Conservation (phyloP, 106 monocot genomes). For the Xerophyta viscosa region DNA sequence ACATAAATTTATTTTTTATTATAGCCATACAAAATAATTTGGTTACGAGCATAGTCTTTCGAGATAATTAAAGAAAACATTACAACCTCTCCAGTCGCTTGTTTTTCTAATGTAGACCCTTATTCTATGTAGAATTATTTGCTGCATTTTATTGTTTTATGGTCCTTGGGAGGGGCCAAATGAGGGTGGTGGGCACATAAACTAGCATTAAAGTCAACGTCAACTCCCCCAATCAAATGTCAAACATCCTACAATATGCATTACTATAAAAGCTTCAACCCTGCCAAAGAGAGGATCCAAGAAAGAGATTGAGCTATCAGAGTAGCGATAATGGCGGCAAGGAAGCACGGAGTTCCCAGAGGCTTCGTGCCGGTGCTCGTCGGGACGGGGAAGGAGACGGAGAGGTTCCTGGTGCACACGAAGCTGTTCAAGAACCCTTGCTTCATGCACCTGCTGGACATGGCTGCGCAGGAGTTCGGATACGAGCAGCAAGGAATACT, state of each 20-base stretch:
- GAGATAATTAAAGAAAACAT: too few relatives aligned
- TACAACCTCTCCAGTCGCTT: too few relatives aligned
- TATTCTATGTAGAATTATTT: neutral
- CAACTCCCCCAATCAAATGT: neutral
- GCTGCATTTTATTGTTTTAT: neutral
- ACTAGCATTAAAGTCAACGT: neutral
- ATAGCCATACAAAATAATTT: too few relatives aligned
- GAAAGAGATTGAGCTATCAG: neutral
- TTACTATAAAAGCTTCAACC: neutral
- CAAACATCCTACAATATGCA: neutral
- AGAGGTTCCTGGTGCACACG: slow-evolving; percentile 23
- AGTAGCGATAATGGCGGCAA: neutral
- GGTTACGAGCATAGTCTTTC: too few relatives aligned
- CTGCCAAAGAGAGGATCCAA: neutral
- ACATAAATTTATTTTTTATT: too few relatives aligned
- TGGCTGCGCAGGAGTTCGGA: slow-evolving; percentile 41
- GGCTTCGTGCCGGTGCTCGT: slow-evolving; percentile 31
- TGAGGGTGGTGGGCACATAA: neutral
- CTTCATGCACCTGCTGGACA: slow-evolving; percentile 24
- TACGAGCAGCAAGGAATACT: slow-evolving; percentile 26
- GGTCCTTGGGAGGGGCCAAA: neutral
- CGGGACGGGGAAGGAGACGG: slow-evolving; percentile 12
- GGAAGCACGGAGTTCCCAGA: slow-evolving; percentile 5
- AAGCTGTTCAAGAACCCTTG: slow-evolving; percentile 25
- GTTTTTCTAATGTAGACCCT: too few relatives aligned